These are phyloP conservation scores for Eucalyptus tenuipes DNA, from an alignment of 345 rosid genomes.

Conservation along the genomic window DNA sequence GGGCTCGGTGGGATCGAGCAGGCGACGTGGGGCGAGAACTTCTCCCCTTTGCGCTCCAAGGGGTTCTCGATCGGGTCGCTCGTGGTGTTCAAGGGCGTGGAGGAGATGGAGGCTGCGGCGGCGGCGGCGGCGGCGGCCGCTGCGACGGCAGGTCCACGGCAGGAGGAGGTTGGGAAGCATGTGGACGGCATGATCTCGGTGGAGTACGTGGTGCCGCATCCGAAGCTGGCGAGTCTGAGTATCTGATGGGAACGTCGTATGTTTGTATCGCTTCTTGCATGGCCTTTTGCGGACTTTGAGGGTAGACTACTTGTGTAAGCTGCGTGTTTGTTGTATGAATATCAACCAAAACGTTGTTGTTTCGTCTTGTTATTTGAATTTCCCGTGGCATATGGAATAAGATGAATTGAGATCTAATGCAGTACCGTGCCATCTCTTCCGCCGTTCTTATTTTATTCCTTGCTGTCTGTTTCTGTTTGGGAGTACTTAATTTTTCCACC, in stretches of 20 bases:
- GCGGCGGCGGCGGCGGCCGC: slow-evolving; percentile 17
- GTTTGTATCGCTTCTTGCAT: neutral
- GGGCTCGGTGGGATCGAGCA: slow-evolving; percentile 20
- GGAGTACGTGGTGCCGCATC: slow-evolving; percentile 33
- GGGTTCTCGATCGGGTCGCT: slow-evolving; percentile 57
- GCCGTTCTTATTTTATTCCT: neutral
- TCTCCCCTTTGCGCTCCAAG: slow-evolving; percentile 53
- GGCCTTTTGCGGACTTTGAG: neutral
- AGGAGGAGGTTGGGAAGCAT: slow-evolving; percentile 28
- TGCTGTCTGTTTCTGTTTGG: neutral
- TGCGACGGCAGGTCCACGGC: slow-evolving; percentile 14
- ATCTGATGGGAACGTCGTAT: neutral
- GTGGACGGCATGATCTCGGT: slow-evolving; percentile 39
- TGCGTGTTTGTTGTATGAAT: neutral
- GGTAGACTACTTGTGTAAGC: neutral
- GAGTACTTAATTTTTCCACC: neutral
- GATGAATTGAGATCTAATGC: neutral
- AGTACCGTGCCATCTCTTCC: neutral
- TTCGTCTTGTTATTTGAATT: neutral
- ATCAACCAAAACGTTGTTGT: neutral
- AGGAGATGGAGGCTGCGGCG: slow-evolving; percentile 25
- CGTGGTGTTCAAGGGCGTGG: slow-evolving; percentile 31
- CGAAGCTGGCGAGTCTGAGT: neutral
- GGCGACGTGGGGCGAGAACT: slow-evolving; percentile 56
- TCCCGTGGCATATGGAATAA: neutral